A percentile compares a stretch with the other conserved stretches of the same genome.
Evolutionary conservation across 257 asterid species (phyloP).

Genomic region (Gentiana straminea): DNA sequence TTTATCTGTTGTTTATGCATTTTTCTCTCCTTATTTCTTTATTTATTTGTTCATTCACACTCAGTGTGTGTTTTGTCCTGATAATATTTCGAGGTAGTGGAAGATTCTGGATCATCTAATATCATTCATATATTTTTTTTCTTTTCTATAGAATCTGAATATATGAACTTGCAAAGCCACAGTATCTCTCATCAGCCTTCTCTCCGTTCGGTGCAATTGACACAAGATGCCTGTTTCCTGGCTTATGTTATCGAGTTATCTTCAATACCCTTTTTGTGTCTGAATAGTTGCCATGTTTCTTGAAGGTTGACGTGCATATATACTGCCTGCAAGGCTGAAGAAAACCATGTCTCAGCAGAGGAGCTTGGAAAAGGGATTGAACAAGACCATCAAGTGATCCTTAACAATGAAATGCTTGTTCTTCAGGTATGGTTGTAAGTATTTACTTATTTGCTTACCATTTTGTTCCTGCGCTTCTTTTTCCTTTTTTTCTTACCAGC

Average conservation of each 20-base stretch:
- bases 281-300: conserved; percentile 5
- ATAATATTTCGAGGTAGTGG: too few relatives aligned
- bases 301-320: conserved; percentile 94
- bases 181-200: not conserved
- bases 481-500: conserved; percentile 1
- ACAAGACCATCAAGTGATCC: conserved; percentile 86
- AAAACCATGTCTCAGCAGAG: conserved; percentile 97
- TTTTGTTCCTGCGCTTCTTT: conserved; percentile 11
- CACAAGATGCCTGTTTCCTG: not conserved
- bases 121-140: not conserved
- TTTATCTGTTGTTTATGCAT: too few relatives aligned
- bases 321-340: conserved; percentile 96
- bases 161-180: not conserved
- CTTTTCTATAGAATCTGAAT: not conserved
- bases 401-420: conserved; percentile 86
- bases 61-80: too few relatives aligned
- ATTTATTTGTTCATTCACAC: too few relatives aligned
- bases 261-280: not conserved
- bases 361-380: conserved; percentile 98
- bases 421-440: conserved; percentile 53
- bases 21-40: too few relatives aligned
- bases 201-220: not conserved
- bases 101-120: too few relatives aligned
- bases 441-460: conserved; percentile 2
- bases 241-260: not conserved